Percentiles rank a stretch among this genome's conserved stretches.
phyloP scores from a whole-genome alignment of 2,329 filamentous ascomycete species.

The Xylariaceae sp. region DNA sequence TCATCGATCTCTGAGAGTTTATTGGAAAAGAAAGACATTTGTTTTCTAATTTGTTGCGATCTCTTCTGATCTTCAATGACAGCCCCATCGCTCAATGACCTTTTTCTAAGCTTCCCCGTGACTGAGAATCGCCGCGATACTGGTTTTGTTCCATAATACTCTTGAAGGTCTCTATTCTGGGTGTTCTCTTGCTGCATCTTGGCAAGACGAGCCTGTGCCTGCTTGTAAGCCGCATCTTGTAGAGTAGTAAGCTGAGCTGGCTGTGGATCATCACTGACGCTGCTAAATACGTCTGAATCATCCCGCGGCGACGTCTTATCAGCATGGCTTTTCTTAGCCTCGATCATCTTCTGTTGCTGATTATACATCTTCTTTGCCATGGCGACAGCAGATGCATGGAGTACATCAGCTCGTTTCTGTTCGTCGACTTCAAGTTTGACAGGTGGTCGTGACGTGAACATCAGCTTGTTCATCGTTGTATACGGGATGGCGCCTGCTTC shows the following conservation, averaged over 20 bases:
- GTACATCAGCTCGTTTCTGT: slow-evolving; percentile 71
- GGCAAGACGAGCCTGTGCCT: slow-evolving; percentile 82
- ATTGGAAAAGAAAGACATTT: slow-evolving; percentile 80
- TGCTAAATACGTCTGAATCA: slow-evolving; percentile 42
- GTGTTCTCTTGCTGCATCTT: slow-evolving; percentile 77
- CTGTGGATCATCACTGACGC: slow-evolving; percentile 50
- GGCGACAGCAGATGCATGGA: slow-evolving; percentile 82
- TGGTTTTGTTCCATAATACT: slow-evolving; percentile 71
- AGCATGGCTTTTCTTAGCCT: slow-evolving; percentile 52
- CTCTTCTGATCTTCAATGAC: slow-evolving; percentile 69
- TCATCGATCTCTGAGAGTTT: slow-evolving; percentile 72
- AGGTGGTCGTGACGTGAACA: slow-evolving; percentile 80
- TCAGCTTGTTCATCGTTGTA: slow-evolving; percentile 72
- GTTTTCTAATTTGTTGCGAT: slow-evolving; percentile 74
- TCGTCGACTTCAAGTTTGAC: slow-evolving; percentile 77
- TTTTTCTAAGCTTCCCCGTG: slow-evolving; percentile 63
- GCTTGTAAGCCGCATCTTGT: slow-evolving; percentile 85
- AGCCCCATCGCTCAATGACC: slow-evolving; percentile 72
- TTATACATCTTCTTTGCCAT: slow-evolving; percentile 91
- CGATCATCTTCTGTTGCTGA: slow-evolving; percentile 67
- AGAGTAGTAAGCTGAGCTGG: slow-evolving; percentile 68
- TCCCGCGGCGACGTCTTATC: slow-evolving; percentile 40
- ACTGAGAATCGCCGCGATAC: slow-evolving; percentile 55
- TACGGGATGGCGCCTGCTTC: slow-evolving; percentile 72
- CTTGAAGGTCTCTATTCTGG: slow-evolving; percentile 68